A percentile compares a stretch with the other conserved stretches of the same genome.
These are phyloP conservation scores for Plasmodium inui DNA, from an alignment of 169 alveolate genomes.

Conservation along the genomic window DNA sequence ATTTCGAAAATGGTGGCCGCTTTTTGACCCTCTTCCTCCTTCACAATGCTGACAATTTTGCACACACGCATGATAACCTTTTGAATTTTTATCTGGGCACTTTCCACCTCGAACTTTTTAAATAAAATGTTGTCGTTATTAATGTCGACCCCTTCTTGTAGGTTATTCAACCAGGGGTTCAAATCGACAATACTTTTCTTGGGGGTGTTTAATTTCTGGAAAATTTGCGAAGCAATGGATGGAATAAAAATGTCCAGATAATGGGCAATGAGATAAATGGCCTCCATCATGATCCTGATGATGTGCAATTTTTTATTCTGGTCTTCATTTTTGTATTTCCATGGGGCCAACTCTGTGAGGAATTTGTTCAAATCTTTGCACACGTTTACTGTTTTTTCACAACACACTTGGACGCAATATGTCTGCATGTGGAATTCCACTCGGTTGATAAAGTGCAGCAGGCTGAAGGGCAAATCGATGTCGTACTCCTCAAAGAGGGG, in stretches of 20 bases:
- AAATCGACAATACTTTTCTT: conserved; percentile 76
- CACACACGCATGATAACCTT: conserved; percentile 60
- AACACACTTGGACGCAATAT: conserved; percentile 81
- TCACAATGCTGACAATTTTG: conserved; percentile 33
- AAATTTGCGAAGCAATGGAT: conserved; percentile 84
- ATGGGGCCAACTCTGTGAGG: conserved; percentile 91
- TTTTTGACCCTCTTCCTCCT: neutral
- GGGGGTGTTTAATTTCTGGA: conserved; percentile 84
- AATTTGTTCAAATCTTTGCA: conserved; percentile 88
- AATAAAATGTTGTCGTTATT: conserved; percentile 59
- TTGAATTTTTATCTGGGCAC: conserved; percentile 35
- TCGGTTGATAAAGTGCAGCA: conserved; percentile 78
- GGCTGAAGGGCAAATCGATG: conserved; percentile 84
- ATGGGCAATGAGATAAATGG: conserved; percentile 90
- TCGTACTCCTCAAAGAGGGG: conserved; percentile 61
- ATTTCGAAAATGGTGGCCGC: conserved; percentile 27
- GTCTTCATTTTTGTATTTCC: conserved; percentile 83
- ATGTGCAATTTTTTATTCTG: conserved; percentile 80
- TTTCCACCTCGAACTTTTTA: conserved; percentile 65
- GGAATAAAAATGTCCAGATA: conserved; percentile 91
- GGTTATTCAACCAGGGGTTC: conserved; percentile 78
- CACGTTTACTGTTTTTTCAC: conserved; percentile 83
- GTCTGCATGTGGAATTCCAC: conserved; percentile 71
- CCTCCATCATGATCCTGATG: conserved; percentile 91
- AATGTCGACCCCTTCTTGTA: conserved; percentile 56